Percentiles rank a stretch among this genome's conserved stretches.
phyloP scores from a whole-genome alignment of 768 basidiomycete genomes.

The Neoboletus brunneissimus region DNA sequence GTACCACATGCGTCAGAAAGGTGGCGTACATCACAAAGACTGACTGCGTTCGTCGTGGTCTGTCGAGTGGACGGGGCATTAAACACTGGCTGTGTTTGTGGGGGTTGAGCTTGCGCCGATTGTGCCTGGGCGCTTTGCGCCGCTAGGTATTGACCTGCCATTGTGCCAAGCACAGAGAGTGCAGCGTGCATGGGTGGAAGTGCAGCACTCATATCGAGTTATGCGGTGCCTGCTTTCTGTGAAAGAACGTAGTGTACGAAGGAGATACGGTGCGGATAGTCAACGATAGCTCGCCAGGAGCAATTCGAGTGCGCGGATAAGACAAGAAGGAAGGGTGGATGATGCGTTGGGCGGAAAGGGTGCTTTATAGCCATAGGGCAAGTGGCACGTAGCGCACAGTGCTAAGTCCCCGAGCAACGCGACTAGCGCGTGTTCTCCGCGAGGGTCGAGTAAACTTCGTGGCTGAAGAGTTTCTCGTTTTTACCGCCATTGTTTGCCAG shows the following conservation, averaged over 20 bases:
- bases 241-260: slow-evolving; percentile 7
- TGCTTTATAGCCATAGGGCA: slow-evolving; percentile 27
- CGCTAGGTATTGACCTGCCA: slow-evolving; percentile 37
- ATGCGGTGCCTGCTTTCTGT: slow-evolving; percentile 6
- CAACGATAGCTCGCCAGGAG: slow-evolving; percentile 32
- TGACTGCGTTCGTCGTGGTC: slow-evolving; percentile 28
- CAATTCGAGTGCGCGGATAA: slow-evolving; percentile 29
- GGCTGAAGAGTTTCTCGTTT: slow-evolving; percentile 11
- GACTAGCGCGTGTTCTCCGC: slow-evolving; percentile 32
- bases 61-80: slow-evolving; percentile 14
- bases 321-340: slow-evolving; percentile 44
- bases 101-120: slow-evolving; percentile 24
- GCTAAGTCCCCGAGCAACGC: slow-evolving; percentile 21
- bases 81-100: slow-evolving; percentile 21
- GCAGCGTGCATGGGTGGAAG: slow-evolving; percentile 37
- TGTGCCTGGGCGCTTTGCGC: slow-evolving; percentile 31
- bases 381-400: slow-evolving; percentile 10
- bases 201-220: slow-evolving; percentile 26
- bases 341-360: slow-evolving; percentile 3
- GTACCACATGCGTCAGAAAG: slow-evolving; percentile 1
- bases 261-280: slow-evolving; percentile 3
- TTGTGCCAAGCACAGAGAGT: slow-evolving; percentile 35
- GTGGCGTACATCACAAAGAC: slow-evolving; percentile 50
- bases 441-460: slow-evolving; percentile 20
- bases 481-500: slow-evolving; percentile 8